Percentiles rank a stretch among this genome's conserved stretches.
Conservation (phyloP, 1,139 yeast genomes). For the Debaryomyces fabryi region DNA sequence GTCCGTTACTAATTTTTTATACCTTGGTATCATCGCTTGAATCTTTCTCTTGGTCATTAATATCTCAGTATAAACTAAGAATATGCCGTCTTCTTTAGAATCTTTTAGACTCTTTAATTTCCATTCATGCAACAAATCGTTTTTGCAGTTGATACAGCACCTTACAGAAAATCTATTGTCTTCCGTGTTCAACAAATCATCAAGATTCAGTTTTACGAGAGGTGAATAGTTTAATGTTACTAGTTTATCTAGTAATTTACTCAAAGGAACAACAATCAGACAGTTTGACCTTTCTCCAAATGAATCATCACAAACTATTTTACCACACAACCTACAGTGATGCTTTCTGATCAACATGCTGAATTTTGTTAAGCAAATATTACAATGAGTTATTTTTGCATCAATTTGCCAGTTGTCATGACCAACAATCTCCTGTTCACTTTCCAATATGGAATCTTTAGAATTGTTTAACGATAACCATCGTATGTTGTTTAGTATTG, state of each 20-base stretch:
- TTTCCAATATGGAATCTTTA: slow-evolving; percentile 16
- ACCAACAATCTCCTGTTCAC: slow-evolving; percentile 56
- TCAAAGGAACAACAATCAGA: slow-evolving; percentile 70
- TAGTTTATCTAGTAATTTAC: slow-evolving; percentile 46
- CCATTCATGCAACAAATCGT: slow-evolving; percentile 58
- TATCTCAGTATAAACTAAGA: slow-evolving; percentile 36
- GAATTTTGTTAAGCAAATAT: slow-evolving; percentile 63
- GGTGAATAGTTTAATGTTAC: slow-evolving; percentile 42
- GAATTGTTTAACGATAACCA: slow-evolving; percentile 7
- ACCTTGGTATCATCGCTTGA: slow-evolving; percentile 32
- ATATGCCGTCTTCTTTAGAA: slow-evolving; percentile 19
- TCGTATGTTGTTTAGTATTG: background rate
- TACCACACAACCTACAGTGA: slow-evolving; percentile 87
- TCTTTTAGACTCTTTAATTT: slow-evolving; percentile 45
- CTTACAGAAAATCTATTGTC: slow-evolving; percentile 33
- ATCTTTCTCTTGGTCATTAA: slow-evolving; percentile 39
- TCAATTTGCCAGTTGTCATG: slow-evolving; percentile 68
- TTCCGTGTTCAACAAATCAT: slow-evolving; percentile 13
- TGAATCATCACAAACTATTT: slow-evolving; percentile 74
- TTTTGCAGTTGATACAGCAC: slow-evolving; percentile 71
- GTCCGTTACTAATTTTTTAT: slow-evolving; percentile 19
- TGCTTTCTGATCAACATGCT: slow-evolving; percentile 70
- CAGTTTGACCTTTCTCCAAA: slow-evolving; percentile 47
- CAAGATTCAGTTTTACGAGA: slow-evolving; percentile 25
- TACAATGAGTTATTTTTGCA: slow-evolving; percentile 52